Percentiles rank a stretch among this genome's conserved stretches.
Conservation (phyloP, 345 rosid species). For the Lumnitzera racemosa region DNA sequence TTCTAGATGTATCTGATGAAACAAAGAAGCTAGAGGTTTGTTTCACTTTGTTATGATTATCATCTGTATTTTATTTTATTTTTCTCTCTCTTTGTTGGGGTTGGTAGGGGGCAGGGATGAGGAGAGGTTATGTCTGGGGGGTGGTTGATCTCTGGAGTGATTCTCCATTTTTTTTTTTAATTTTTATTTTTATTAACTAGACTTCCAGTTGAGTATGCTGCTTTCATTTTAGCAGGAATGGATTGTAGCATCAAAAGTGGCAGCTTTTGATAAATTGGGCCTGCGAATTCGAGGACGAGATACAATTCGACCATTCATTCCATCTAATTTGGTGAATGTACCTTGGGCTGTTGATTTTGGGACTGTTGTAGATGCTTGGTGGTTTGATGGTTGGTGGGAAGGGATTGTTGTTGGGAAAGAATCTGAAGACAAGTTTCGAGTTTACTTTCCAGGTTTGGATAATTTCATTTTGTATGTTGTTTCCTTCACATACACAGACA, state of each 20-base stretch:
- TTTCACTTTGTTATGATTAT: not conserved
- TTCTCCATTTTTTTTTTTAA: not conserved
- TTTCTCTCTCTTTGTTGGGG: not conserved
- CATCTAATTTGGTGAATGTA: slow-evolving; percentile 11
- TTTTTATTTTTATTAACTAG: not conserved
- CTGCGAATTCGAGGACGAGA: slow-evolving; percentile 42
- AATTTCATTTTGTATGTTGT: slow-evolving; percentile 1
- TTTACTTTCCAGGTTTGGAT: slow-evolving; percentile 67
- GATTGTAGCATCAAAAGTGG: slow-evolving; percentile 51
- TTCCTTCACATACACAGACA: not conserved
- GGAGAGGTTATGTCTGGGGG: not conserved
- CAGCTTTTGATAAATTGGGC: slow-evolving; percentile 43
- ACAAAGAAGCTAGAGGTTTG: slow-evolving; percentile 56
- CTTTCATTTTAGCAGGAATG: slow-evolving; percentile 50
- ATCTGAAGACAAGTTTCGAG: slow-evolving; percentile 40
- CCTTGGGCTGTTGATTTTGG: slow-evolving; percentile 35
- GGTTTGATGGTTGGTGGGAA: slow-evolving; percentile 90
- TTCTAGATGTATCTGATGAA: slow-evolving; percentile 63
- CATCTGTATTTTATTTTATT: not conserved
- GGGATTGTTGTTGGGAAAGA: slow-evolving; percentile 55
- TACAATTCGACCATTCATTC: slow-evolving; percentile 41
- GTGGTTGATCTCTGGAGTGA: not conserved
- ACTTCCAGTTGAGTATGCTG: not conserved
- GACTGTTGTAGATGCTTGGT: slow-evolving; percentile 73
- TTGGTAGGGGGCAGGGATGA: not conserved